Percentiles rank a stretch among this genome's conserved stretches.
Evolutionary conservation across 2,329 filamentous ascomycete genomes (phyloP).

Genomic region (Aspergillus vadensis): DNA sequence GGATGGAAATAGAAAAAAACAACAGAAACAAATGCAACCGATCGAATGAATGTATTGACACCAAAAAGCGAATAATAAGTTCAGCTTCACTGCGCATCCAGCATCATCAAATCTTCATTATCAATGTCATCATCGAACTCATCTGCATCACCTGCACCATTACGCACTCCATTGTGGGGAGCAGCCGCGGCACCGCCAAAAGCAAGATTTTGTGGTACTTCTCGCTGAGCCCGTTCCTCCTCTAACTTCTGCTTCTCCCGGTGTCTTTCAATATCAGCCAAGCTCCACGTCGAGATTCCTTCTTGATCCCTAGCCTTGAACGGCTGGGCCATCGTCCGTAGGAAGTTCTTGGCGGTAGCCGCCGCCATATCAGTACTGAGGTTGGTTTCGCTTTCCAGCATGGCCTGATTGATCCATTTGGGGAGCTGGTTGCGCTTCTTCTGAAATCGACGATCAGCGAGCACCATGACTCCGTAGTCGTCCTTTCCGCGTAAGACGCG

Average conservation of each 20-base stretch:
- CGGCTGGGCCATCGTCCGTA: conserved; percentile 88
- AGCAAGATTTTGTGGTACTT: conserved; percentile 40
- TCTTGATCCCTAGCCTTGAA: conserved; percentile 83
- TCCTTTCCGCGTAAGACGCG: conserved; percentile 95
- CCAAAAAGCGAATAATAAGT: too few relatives aligned
- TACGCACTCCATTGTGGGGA: conserved; percentile 21
- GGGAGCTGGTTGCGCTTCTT: conserved; percentile 89
- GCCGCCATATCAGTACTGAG: conserved; percentile 95
- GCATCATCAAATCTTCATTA: conserved; percentile 43
- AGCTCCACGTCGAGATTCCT: conserved; percentile 89
- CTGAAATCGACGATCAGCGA: conserved; percentile 89
- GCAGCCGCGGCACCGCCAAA: conserved; percentile 18
- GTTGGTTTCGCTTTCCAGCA: conserved; percentile 83
- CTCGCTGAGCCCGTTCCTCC: conserved; percentile 65
- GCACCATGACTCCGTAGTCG: conserved; percentile 99
- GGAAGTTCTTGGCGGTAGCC: conserved; percentile 82
- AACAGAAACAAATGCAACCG: neutral
- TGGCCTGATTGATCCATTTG: conserved; percentile 92
- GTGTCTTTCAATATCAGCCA: conserved; percentile 74
- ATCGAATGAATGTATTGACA: too few relatives aligned
- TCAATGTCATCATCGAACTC: conserved; percentile 48
- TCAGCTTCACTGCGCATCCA: conserved; percentile 36
- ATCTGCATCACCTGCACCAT: conserved; percentile 30
- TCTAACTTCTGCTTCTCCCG: conserved; percentile 68
- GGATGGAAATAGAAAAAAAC: conserved; percentile 6